These are phyloP conservation scores for Boletus patriciae DNA, from an alignment of 768 basidiomycete species.

Conservation along the genomic window DNA sequence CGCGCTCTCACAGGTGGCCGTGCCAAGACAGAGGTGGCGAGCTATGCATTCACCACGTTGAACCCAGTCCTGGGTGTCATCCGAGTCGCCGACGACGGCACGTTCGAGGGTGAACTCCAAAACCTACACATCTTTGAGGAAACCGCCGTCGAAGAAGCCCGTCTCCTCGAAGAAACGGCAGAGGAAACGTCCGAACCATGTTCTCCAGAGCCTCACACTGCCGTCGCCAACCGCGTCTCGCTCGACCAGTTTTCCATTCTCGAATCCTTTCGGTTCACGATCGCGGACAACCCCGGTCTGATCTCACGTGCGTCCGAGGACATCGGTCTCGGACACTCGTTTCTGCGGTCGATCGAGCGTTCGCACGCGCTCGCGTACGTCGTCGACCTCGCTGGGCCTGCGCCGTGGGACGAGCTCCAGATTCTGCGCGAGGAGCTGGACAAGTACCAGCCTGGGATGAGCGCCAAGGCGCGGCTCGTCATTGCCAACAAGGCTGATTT, in stretches of 20 bases:
- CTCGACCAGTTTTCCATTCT: constrained; percentile 53
- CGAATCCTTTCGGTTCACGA: constrained; percentile 87
- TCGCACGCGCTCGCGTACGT: constrained; percentile 90
- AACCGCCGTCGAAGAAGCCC: constrained; percentile 55
- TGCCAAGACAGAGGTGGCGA: constrained; percentile 81
- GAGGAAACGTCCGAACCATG: not conserved
- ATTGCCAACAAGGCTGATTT: constrained; percentile 96
- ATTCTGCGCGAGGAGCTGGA: constrained; percentile 82
- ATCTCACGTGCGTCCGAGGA: constrained; percentile 83
- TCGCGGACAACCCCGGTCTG: constrained; percentile 96
- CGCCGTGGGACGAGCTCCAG: constrained; percentile 75
- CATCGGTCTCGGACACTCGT: constrained; percentile 91
- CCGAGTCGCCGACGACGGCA: constrained; percentile 76
- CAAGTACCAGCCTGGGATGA: constrained; percentile 77
- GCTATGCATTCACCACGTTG: constrained; percentile 93
- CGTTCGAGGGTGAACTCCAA: constrained; percentile 61
- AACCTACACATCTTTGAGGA: constrained; percentile 61
- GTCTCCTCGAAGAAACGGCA: constrained; percentile 38
- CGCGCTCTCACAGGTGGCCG: constrained; percentile 86
- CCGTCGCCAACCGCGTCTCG: constrained; percentile 14
- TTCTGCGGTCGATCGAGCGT: constrained; percentile 90
- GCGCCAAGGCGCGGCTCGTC: constrained; percentile 72
- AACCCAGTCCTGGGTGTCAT: constrained; percentile 94
- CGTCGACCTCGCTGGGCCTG: constrained; percentile 75
- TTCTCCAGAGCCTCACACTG: not conserved